Base-by-base conservation (phyloP, 768 basidiomycete species). In the Hygrophoropsis aurantiaca region DNA sequence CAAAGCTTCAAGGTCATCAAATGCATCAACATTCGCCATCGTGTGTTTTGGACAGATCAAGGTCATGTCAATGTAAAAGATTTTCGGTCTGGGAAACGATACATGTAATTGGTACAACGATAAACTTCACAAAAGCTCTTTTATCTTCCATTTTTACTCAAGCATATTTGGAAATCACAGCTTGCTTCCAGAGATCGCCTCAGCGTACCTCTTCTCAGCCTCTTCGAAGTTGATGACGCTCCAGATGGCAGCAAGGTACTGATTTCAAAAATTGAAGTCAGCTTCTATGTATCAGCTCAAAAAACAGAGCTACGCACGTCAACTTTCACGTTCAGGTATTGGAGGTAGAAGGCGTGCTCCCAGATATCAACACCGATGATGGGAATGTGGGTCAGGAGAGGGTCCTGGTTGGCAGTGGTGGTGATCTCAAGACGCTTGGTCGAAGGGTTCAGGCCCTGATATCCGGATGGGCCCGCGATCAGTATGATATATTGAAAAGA, bases 341-440 rank as follows among this genome's bases (percentile, higher is more conserved):
- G 92, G 58, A 95, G 80, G 74, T 95, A 97, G 76, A 93, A 92
- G 43, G 92, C 90, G 62, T 94, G 93, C 71, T 95, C 92, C 93
- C 93, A 95, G 62, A 94, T 83, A 55, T 94, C 93, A 57, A 97
- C 85, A 36, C 93, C 92, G 57, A 94, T 88, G 72, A 97, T 79
- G 45, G 93, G 90, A 45, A 80, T 69, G 61, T 82, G 85, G 38
- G 71, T 65, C 55, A 91, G 69, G 41, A 94, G 78, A 49, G 94
- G 94, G 65, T 97, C 94, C 75, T 99, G 97, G 80, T 99, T 98
- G 5, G 92, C 66, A 25, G 97, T 98, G 35, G 97, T 94, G 42
- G 80, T 71, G 55, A 97, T 80, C 74, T 95, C 93, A 47, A 99
- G 82, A 56, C 74, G 74, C 70, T 82, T 82, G 53, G 71, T 81